A percentile compares a stretch with the other conserved stretches of the same genome.
Conservation (phyloP, 352 stramenopile species). For the Pythium brachiatum region DNA sequence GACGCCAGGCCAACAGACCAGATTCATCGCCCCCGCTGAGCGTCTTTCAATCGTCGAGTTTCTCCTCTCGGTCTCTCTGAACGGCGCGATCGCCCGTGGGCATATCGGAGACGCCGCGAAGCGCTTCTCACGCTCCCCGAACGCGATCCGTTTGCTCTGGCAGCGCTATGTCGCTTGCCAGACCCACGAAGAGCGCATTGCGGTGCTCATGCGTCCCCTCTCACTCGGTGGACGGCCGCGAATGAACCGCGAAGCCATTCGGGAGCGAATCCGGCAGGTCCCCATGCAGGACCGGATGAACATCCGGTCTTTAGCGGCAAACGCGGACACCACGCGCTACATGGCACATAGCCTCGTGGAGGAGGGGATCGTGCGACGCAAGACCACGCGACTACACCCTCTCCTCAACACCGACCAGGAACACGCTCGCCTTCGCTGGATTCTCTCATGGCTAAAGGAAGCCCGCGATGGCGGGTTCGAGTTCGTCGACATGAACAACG, state of each 20-base stretch:
- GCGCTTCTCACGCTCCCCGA: no score
- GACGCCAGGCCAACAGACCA: not conserved
- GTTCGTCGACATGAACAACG: slow-evolving; percentile 21
- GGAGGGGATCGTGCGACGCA: not conserved
- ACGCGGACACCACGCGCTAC: slow-evolving; percentile 2
- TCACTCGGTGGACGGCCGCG: not conserved
- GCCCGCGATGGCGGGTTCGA: slow-evolving; percentile 1
- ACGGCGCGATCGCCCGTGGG: not conserved
- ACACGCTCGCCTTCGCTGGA: slow-evolving; percentile 8
- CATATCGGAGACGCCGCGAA: not conserved
- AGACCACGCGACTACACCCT: slow-evolving; percentile 3
- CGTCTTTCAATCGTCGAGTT: not conserved
- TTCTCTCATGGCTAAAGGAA: slow-evolving; percentile 10
- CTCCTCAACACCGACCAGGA: slow-evolving; percentile 13
- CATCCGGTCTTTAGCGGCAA: slow-evolving; percentile 2
- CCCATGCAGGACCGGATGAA: not conserved
- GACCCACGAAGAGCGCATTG: not conserved
- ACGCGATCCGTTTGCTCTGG: not conserved
- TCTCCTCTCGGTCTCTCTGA: not conserved
- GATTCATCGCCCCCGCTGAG: not conserved
- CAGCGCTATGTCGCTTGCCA: not conserved
- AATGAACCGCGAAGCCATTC: no score
- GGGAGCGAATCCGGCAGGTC: slow-evolving; percentile 1
- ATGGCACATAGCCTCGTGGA: slow-evolving; percentile 2
- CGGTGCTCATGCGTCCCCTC: not conserved